Base-by-base conservation (phyloP, 176 grass and related monocot species). In the Aegilops bicornis region DNA sequence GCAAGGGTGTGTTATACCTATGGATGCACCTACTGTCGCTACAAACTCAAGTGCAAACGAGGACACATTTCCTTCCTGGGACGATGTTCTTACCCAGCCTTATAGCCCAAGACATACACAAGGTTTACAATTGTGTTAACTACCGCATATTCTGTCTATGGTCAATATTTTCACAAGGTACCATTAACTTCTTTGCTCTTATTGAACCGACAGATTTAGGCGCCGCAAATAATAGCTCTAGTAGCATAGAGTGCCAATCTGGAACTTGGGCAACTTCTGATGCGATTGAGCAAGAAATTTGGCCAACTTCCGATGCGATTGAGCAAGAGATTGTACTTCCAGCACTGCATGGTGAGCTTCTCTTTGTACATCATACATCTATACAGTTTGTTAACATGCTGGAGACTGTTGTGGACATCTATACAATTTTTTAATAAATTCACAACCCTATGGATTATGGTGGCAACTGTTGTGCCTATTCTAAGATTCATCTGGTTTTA, bases 231-330 rank as follows among this genome's bases (percentile, higher is more conserved):
- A 94, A 91, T 64, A 79, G 64, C 87, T 95, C 88, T 77, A 90
- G 89, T 83, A 92, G 90, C 82, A 81, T 84, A 79, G 77, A 84
- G 59, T 92, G 96, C 62, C 90, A 81, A 65, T 88, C 91, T 91
- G 74, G 68, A 89, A 75, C 42, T 73, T 87, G 86, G 80, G 48
- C 82, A 76, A 76, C 71, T 90, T 92, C 86, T 33, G 90, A 98
- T 54, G 77, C 75, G 58, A 73, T 76, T 43, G 92, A 88, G 68
- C 87, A 90, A 86, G 93, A 92, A 85, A 69, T 19, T 68, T 87
- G 86, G 80, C 77, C 78, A 76, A 79, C 65, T 89, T 92, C 86
- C 29, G 90, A 98, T 52, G 77, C 75, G 33, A 68, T 70, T 43
- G 92, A 89, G 68, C 87, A 90, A 86, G 91, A 91, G 36, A 90